Evolutionary conservation across 768 basidiomycete genomes (phyloP).

Genomic region (Tylopilus rubrobrunneus): DNA sequence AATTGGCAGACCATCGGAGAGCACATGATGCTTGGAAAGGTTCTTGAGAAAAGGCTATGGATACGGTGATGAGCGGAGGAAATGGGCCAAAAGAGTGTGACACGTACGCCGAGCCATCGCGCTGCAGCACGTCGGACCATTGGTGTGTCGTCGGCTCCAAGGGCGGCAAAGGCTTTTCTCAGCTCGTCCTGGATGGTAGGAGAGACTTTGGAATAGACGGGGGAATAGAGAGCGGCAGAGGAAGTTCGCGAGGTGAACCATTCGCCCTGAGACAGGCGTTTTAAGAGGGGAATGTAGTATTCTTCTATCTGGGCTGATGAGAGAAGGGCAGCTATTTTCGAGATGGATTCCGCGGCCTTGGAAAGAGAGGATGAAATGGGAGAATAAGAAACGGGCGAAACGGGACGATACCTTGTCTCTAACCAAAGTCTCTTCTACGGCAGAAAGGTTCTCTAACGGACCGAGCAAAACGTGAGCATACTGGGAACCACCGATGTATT

Average conservation of each 20-base stretch:
- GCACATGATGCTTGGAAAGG: slow-evolving; percentile 73
- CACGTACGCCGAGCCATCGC: slow-evolving; percentile 89
- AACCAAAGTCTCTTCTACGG: slow-evolving; percentile 96
- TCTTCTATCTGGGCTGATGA: slow-evolving; percentile 80
- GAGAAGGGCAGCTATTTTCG: slow-evolving; percentile 78
- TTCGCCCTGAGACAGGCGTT: slow-evolving; percentile 86
- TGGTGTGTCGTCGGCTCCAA: slow-evolving; percentile 93
- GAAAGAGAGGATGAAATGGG: slow-evolving; percentile 10
- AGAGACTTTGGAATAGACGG: slow-evolving; percentile 81
- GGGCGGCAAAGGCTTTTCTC: slow-evolving; percentile 74
- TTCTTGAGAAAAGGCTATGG: slow-evolving; percentile 72
- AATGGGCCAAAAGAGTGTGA: neutral
- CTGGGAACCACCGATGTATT: slow-evolving; percentile 89
- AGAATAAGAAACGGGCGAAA: neutral
- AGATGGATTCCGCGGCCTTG: slow-evolving; percentile 94
- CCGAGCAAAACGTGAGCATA: slow-evolving; percentile 85
- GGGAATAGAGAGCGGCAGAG: slow-evolving; percentile 88
- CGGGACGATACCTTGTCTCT: slow-evolving; percentile 78
- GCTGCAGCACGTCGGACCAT: slow-evolving; percentile 98
- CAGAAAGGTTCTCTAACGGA: slow-evolving; percentile 91
- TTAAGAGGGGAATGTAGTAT: slow-evolving; percentile 86
- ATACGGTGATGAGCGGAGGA: slow-evolving; percentile 11
- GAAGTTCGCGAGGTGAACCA: slow-evolving; percentile 99
- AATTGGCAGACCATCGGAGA: slow-evolving; percentile 85
- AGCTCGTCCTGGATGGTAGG: slow-evolving; percentile 78